Evolutionary conservation across 768 basidiomycete species (phyloP), one percentile per base, ranked within the genome.

Genomic region (Tylopilus felleus): DNA sequence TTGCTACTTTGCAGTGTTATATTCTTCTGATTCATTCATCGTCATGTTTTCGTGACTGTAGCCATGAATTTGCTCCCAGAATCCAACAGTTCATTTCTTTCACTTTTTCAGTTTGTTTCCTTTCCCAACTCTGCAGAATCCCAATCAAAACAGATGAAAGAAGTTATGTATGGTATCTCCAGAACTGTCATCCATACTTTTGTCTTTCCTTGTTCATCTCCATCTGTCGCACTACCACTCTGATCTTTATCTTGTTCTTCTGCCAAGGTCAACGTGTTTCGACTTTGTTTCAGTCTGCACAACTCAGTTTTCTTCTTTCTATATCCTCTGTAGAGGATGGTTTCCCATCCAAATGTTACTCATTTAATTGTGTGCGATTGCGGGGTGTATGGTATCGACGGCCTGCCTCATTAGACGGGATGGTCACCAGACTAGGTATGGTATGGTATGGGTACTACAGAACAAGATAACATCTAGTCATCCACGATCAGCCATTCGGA

Each of bases 401-500:
- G n/a, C n/a, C n/a, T n/a, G n/a, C n/a, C n/a, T n/a, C n/a, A n/a
- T n/a, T n/a, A n/a, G n/a, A n/a, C n/a, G n/a, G n/a, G n/a, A n/a
- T n/a, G n/a, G n/a, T n/a, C n/a, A n/a, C n/a, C n/a, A n/a, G n/a
- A n/a, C n/a, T n/a, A n/a, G n/a, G n/a, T n/a, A n/a, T n/a, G n/a
- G n/a, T n/a, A n/a, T n/a, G n/a, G 51, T 62, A 38, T 23, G 63
- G 47, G 57, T 66, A 60, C 38, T 60, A 53, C 47, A 39, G 35
- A 48, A 17, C 29, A 49, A 47, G 13, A 47, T 16, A 35, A 45
- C 21, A 25, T 59, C 58, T 69, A 69, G 57, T 81, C 78, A 55
- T 81, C 78, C 28, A 92, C 77, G 25, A 92, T 85, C 65, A 93
- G 65, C 90, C 91, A 93, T 92, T 93, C 90, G 88, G 90, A 69